Conservation (phyloP, 1,139 yeast species). For the Debaryomyces nepalensis region DNA sequence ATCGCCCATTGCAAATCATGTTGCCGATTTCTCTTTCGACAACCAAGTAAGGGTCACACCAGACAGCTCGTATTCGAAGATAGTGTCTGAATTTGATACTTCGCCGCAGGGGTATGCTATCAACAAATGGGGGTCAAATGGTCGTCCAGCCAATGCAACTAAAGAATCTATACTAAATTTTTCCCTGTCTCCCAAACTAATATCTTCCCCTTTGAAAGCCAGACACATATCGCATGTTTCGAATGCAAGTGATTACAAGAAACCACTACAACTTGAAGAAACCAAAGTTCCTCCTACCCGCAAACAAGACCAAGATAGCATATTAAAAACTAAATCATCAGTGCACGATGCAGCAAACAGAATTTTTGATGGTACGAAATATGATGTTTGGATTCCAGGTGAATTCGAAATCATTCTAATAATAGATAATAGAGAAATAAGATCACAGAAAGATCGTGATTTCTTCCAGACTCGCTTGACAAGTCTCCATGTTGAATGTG, state of each 20-base stretch:
- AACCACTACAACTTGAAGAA: no score
- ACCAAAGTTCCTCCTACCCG: no score
- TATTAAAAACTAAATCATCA: neutral
- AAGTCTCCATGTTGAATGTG: constrained; percentile 54
- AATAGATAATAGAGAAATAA: constrained; percentile 82
- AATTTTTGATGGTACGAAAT: constrained; percentile 29
- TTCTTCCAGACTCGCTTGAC: constrained; percentile 63
- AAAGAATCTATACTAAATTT: neutral
- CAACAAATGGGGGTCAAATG: neutral
- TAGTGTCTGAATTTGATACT: constrained; percentile 2
- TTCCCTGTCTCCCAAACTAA: constrained; percentile 9
- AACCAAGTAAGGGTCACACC: constrained; percentile 38
- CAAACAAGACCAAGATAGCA: neutral
- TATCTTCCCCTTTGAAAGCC: constrained; percentile 7
- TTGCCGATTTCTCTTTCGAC: constrained; percentile 37
- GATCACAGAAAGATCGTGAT: constrained; percentile 63
- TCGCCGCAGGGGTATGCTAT: constrained; percentile 2
- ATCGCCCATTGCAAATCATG: constrained; percentile 26
- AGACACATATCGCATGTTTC: no score
- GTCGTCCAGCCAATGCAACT: neutral
- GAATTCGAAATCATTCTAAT: constrained; percentile 64
- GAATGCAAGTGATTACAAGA: no score
- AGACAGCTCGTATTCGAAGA: constrained; percentile 8
- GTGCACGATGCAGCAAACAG: constrained; percentile 31
- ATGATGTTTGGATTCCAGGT: constrained; percentile 42